A percentile compares a stretch with the other conserved stretches of the same genome.
These are phyloP conservation scores for Solanum chacoense DNA, from an alignment of 305 asterid species.

Conservation along the genomic window DNA sequence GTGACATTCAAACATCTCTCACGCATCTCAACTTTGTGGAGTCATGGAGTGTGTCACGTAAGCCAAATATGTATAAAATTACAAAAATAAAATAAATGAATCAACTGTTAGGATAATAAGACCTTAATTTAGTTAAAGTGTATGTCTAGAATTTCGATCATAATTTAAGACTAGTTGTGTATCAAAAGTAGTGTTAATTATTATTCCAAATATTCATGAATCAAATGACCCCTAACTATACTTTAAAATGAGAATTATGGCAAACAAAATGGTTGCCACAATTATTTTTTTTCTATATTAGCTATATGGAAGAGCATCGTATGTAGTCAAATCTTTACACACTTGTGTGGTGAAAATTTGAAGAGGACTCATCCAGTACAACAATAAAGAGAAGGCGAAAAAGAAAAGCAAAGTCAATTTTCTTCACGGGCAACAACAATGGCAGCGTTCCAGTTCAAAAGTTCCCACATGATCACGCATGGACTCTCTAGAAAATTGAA, in stretches of 20 bases:
- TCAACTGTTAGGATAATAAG: accelerated
- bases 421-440: constrained; percentile 52
- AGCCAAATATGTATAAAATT: no score
- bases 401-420: constrained; percentile 22
- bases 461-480: constrained; percentile 29
- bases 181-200: background rate
- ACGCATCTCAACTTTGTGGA: background rate
- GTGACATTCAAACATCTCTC: background rate
- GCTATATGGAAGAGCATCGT: background rate
- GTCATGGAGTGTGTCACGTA: background rate
- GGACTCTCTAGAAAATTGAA: constrained; percentile 8
- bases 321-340: background rate
- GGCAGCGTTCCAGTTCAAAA: constrained; percentile 58
- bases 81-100: background rate
- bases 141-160: background rate
- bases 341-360: constrained; percentile 7
- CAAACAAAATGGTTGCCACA: background rate
- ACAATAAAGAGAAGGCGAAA: background rate
- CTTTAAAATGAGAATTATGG: background rate
- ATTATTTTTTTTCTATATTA: background rate
- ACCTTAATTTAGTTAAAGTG: no score
- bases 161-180: background rate
- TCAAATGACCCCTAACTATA: background rate
- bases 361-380: background rate
- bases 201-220: background rate